Evolutionary conservation across 2,329 filamentous ascomycete species (phyloP).

Genomic region (Pyricularia sp.): DNA sequence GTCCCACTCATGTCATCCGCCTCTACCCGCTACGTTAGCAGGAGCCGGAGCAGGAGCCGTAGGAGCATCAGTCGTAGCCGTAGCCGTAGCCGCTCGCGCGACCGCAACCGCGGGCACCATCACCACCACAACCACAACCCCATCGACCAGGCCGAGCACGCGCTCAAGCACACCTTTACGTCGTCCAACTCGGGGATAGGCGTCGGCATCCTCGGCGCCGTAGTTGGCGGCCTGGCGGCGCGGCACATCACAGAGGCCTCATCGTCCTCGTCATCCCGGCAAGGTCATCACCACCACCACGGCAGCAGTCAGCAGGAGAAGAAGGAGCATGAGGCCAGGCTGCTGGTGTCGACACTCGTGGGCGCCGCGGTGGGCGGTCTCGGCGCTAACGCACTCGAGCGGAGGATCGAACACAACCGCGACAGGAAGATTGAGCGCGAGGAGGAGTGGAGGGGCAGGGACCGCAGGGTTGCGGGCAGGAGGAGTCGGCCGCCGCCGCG

Average conservation of each 20-base stretch:
- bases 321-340: conserved; percentile 19
- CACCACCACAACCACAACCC: conserved; percentile 20
- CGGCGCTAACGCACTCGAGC: conserved; percentile 41
- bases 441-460: conserved; percentile 20
- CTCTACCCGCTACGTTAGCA: not conserved
- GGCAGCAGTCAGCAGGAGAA: conserved; percentile 18
- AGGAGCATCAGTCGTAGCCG: conserved; percentile 5
- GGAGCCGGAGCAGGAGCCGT: not conserved
- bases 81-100: conserved; percentile 2
- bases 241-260: conserved; percentile 34
- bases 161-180: conserved; percentile 37
- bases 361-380: conserved; percentile 46
- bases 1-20: not conserved
- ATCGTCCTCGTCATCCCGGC: conserved; percentile 17
- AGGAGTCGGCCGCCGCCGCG: conserved; percentile 11
- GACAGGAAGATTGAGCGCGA: conserved; percentile 18
- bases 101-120: conserved; percentile 5
- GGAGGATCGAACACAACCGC: conserved; percentile 28
- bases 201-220: conserved; percentile 41
- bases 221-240: conserved; percentile 44
- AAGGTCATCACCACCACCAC: conserved; percentile 15
- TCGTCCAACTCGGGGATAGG: conserved; percentile 38
- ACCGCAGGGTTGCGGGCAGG: conserved; percentile 4
- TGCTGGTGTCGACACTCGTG: conserved; percentile 38
- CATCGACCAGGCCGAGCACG: conserved; percentile 28